Conservation (phyloP, 768 basidiomycete genomes). For the Postia placenta region DNA sequence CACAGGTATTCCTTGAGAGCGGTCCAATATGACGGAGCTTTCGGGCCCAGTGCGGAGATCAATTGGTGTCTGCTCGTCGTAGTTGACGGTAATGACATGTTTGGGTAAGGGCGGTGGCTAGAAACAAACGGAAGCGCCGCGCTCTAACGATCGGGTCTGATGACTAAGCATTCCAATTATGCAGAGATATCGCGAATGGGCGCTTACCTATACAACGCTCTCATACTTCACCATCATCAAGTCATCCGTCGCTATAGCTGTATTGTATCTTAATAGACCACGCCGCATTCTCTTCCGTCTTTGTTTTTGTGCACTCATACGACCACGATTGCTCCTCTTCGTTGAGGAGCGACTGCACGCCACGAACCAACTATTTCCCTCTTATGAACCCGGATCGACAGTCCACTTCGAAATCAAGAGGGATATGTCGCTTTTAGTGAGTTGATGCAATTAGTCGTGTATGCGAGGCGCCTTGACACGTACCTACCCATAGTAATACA, state of each 20-base stretch:
- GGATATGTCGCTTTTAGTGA: conserved; percentile 61
- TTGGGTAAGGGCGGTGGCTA: not conserved
- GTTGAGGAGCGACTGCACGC: conserved; percentile 3
- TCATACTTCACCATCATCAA: not conserved
- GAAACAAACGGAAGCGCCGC: not conserved
- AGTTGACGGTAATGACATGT: conserved; percentile 74
- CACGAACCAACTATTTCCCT: not conserved
- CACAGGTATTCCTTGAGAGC: conserved; percentile 62
- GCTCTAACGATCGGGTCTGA: not conserved
- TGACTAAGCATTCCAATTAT: not conserved
- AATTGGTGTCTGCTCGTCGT: conserved; percentile 68
- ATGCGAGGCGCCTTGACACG: fast-evolving
- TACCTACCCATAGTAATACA: conserved; percentile 32
- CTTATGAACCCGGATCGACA: conserved; percentile 37
- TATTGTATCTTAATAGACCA: not conserved
- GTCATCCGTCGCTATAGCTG: not conserved
- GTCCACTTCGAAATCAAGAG: conserved; percentile 63
- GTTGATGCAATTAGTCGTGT: not conserved
- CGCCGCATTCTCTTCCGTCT: not conserved
- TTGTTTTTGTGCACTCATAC: not conserved
- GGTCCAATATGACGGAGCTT: conserved; percentile 55
- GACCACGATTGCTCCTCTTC: not conserved
- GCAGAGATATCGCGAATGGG: too few species aligned
- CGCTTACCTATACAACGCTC: not conserved
- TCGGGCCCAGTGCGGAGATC: conserved; percentile 51